Conservation (phyloP, 176 grass and related monocot species). For the Oryza glaberrima region DNA sequence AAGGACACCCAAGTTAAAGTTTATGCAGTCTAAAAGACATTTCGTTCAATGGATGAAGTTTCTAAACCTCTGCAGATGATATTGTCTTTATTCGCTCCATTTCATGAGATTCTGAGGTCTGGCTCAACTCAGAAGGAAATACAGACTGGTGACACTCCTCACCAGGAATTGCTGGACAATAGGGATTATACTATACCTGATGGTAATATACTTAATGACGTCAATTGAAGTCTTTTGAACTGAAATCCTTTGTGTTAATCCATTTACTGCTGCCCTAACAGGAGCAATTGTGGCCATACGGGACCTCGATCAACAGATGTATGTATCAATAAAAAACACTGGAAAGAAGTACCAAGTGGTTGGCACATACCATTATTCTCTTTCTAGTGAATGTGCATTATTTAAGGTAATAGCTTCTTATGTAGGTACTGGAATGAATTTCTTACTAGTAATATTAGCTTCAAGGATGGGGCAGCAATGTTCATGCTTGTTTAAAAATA, state of each 20-base stretch:
- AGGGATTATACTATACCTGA: slow-evolving; percentile 65
- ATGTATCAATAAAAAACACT: slow-evolving; percentile 63
- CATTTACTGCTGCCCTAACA: slow-evolving; percentile 43
- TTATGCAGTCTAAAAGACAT: slow-evolving; percentile 9
- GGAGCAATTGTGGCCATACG: slow-evolving; percentile 78
- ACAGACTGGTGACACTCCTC: slow-evolving; percentile 26
- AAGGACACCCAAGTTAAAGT: slow-evolving; percentile 21
- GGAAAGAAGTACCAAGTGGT: slow-evolving; percentile 64
- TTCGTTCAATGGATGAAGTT: slow-evolving; percentile 27
- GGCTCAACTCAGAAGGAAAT: slow-evolving; percentile 46
- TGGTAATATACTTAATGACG: slow-evolving; percentile 55
- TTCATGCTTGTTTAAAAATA: not conserved
- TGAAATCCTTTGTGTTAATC: slow-evolving; percentile 37
- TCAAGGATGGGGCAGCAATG: slow-evolving; percentile 1
- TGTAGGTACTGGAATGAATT: slow-evolving; percentile 19
- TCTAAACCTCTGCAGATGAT: slow-evolving; percentile 58
- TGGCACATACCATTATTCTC: slow-evolving; percentile 72
- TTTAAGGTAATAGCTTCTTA: slow-evolving; percentile 64
- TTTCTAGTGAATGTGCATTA: slow-evolving; percentile 68
- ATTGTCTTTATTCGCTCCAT: slow-evolving; percentile 59
- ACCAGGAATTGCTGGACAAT: slow-evolving; percentile 51
- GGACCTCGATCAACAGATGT: slow-evolving; percentile 85
- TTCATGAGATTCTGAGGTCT: slow-evolving; percentile 55
- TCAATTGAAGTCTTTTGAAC: slow-evolving; percentile 30
- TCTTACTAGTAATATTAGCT: slow-evolving; percentile 28